These are phyloP conservation scores for Neurospora sp. DNA, from an alignment of 495 filamentous ascomycete species.

Conservation along the genomic window DNA sequence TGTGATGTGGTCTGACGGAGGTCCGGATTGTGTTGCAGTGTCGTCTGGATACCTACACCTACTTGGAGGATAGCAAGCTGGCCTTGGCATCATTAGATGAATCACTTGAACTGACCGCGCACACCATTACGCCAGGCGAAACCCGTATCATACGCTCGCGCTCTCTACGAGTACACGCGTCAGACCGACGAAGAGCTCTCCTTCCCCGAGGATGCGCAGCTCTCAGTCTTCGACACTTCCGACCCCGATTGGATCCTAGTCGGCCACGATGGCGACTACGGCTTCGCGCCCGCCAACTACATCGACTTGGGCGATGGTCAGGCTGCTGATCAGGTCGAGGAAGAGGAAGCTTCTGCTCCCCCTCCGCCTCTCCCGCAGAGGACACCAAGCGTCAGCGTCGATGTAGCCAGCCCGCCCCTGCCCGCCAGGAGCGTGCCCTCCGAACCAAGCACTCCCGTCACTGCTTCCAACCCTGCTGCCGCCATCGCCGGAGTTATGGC, in stretches of 20 bases:
- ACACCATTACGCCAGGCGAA: conserved; percentile 43
- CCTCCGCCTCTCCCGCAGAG: conserved; percentile 23
- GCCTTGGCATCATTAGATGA: background rate
- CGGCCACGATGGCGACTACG: conserved; percentile 74
- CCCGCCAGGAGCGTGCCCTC: conserved; percentile 23
- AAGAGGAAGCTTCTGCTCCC: conserved; percentile 14
- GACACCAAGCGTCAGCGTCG: conserved; percentile 13
- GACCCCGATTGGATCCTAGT: conserved; percentile 97
- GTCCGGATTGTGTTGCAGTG: background rate
- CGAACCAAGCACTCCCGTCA: conserved; percentile 17
- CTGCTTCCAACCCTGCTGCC: conserved; percentile 55
- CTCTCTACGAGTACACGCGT: conserved; percentile 89
- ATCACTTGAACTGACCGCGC: conserved; percentile 13
- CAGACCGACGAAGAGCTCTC: conserved; percentile 98
- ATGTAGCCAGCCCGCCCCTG: conserved; percentile 24
- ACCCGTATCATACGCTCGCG: conserved; percentile 65
- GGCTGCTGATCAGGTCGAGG: conserved; percentile 10
- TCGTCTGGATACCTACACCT: background rate
- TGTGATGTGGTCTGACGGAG: conserved; percentile 34
- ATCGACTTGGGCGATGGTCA: conserved; percentile 53
- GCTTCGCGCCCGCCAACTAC: conserved; percentile 96
- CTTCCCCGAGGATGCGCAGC: conserved; percentile 77
- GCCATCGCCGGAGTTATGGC: conserved; percentile 65
- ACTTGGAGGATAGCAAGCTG: conserved; percentile 6
- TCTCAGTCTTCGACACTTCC: conserved; percentile 79